Base-by-base conservation (phyloP, 2,329 filamentous ascomycete genomes). In the Corinectria fuckeliana region DNA sequence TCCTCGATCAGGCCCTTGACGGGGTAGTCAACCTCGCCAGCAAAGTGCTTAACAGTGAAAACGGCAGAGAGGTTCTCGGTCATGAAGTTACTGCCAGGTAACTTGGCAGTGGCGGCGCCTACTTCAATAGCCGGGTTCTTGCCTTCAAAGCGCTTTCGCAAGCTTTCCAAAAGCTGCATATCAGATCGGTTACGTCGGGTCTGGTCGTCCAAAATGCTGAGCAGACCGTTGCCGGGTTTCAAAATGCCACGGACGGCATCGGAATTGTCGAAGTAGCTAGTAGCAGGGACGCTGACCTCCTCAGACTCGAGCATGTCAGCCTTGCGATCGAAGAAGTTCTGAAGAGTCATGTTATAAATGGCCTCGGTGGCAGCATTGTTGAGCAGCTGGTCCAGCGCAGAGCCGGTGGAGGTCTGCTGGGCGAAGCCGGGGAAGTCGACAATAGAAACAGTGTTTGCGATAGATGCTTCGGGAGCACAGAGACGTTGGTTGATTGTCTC, bases 181-280 rank as follows among this genome's bases (percentile, higher is more conserved):
- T 99, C 95, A 1, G 89, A 92, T 71, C 93, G 90, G 68, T 94
- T 91, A 53, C 94, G 91, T 48, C 91, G 89, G 42, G 93, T 97
- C 76, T 99, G 95, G 71, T 99, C 95, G 72, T 99, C 95, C 0
- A 99, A 81, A 63, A 99, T 99, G 76, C 92, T 93, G 18, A 99
- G 82, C 36, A 99, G 81, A 42, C 95, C 95, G 70, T 98, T 98
- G 23, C 93, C 92, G 56, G 92, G 84, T 79, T 98, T 99, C 55
- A 99, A 81, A 28, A 99, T 83, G 11, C 93, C 94, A 70, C 91
- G 92, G 61, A 97, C 93, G 9, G 94, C 93, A 74, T 98, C 95
- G 0, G 91, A 93, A 76, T 98, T 99, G 77, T 99, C 95, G 69
- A 97, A 99, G 76, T 98, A 99, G 78, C 92, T 97, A 0, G 94